These are phyloP conservation scores for Collybia nuda DNA, from an alignment of 768 basidiomycete genomes.

Conservation along the genomic window DNA sequence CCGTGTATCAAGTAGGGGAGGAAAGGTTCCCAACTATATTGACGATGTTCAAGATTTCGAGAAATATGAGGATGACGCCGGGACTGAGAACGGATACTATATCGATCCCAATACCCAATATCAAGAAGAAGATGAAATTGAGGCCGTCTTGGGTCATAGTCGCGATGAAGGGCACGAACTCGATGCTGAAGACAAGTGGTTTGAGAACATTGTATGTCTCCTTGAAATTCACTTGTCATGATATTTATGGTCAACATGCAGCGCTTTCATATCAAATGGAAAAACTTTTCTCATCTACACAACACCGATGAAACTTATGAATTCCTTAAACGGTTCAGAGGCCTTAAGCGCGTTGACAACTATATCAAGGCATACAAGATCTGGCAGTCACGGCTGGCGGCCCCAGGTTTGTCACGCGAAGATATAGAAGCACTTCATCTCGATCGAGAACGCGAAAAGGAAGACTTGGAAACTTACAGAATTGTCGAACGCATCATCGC, in stretches of 20 bases:
- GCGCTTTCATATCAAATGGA: constrained; percentile 99
- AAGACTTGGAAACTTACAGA: constrained; percentile 89
- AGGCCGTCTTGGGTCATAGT: constrained; percentile 83
- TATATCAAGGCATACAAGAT: constrained; percentile 91
- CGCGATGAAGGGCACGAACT: constrained; percentile 80
- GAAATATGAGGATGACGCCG: constrained; percentile 65
- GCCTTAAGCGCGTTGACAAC: constrained; percentile 97
- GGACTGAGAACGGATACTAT: constrained; percentile 52
- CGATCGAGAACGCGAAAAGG: constrained; percentile 88
- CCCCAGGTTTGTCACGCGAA: constrained; percentile 74
- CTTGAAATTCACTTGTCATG: constrained; percentile 6
- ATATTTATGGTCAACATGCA: constrained; percentile 28
- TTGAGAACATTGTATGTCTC: constrained; percentile 77
- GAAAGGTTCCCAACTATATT: constrained; percentile 80
- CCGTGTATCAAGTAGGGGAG: constrained; percentile 74
- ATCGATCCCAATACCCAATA: constrained; percentile 50
- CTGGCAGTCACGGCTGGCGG: constrained; percentile 65
- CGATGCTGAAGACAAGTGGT: constrained; percentile 82
- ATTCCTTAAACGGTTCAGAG: constrained; percentile 93
- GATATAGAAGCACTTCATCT: constrained; percentile 88
- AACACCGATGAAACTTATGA: constrained; percentile 99
- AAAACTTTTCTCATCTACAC: constrained; percentile 95
- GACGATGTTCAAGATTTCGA: constrained; percentile 84
- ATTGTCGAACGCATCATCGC: constrained; percentile 89
- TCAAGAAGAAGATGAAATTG: constrained; percentile 86